These are phyloP conservation scores for Phoma sp. DNA, from an alignment of 2,329 filamentous ascomycete genomes.

Conservation along the genomic window DNA sequence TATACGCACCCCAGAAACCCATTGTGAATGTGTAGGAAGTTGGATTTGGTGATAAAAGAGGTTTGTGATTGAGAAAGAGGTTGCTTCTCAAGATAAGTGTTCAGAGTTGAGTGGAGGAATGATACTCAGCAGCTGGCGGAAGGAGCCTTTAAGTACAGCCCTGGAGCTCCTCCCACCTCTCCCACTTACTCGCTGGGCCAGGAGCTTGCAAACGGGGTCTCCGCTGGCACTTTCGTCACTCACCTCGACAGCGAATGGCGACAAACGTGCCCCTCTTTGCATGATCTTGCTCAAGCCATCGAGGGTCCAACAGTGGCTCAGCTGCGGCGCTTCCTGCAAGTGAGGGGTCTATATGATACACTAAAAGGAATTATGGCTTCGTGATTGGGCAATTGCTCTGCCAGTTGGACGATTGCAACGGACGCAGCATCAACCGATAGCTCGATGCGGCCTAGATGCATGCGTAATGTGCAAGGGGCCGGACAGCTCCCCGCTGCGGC, in stretches of 20 bases:
- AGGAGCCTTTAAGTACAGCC: conserved; percentile 22
- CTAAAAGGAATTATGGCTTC: background rate
- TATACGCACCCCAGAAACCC: conserved; percentile 52
- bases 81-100: background rate
- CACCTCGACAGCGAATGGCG: conserved; percentile 19
- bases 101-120: background rate
- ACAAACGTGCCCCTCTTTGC: conserved; percentile 25
- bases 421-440: conserved; percentile 16
- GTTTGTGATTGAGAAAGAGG: background rate
- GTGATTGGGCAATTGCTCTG: conserved; percentile 24
- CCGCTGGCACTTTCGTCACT: conserved; percentile 8
- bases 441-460: conserved; percentile 28
- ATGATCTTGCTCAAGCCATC: conserved; percentile 23
- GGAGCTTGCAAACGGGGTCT: background rate
- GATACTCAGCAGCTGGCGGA: background rate
- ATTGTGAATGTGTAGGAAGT: conserved; percentile 29
- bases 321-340: conserved; percentile 6
- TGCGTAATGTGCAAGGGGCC: conserved; percentile 30
- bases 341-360: conserved; percentile 22
- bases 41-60: background rate
- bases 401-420: background rate
- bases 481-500: background rate
- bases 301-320: conserved; percentile 32
- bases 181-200: no score
- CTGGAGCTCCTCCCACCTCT: conserved; percentile 3